phyloP scores from a whole-genome alignment of 192 early-diverging fungal genomes.

The Coemansia umbellata region DNA sequence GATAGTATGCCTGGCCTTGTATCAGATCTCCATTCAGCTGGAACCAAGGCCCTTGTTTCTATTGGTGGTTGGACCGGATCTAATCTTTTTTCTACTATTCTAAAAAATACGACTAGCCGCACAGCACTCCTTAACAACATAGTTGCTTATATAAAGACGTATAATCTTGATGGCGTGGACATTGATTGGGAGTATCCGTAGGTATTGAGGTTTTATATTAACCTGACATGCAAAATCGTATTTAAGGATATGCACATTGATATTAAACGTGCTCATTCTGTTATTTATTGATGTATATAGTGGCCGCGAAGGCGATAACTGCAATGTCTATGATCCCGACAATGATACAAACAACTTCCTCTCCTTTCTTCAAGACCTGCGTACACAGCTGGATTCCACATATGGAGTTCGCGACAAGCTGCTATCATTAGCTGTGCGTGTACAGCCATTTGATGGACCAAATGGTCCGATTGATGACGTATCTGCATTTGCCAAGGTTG shows the following conservation, averaged over 20 bases:
- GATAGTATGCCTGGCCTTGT: conserved; percentile 4
- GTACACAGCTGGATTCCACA: conserved; percentile 44
- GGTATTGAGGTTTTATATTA: no score
- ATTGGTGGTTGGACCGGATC: conserved; percentile 74
- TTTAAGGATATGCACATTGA: no score
- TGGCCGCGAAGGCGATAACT: conserved; percentile 51
- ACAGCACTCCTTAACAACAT: conserved; percentile 27
- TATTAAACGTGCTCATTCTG: no score
- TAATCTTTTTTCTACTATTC: conserved; percentile 54
- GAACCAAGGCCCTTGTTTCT: conserved; percentile 55
- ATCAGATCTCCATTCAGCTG: conserved; percentile 1
- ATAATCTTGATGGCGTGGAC: conserved; percentile 58
- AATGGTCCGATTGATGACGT: conserved; percentile 51
- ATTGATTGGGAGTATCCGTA: conserved; percentile 62
- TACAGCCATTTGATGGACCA: conserved; percentile 54
- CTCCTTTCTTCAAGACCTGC: conserved; percentile 55
- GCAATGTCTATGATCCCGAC: conserved; percentile 47
- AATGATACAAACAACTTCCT: conserved; percentile 63
- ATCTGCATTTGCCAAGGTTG: conserved; percentile 52
- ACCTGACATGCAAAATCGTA: no score
- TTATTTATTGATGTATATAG: no score
- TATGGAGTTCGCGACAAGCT: conserved; percentile 47
- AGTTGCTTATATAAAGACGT: conserved; percentile 28
- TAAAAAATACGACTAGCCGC: conserved; percentile 28
- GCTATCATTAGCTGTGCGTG: conserved; percentile 60